Base-by-base conservation (phyloP, 768 basidiomycete genomes). In the Psilocybe sp. region DNA sequence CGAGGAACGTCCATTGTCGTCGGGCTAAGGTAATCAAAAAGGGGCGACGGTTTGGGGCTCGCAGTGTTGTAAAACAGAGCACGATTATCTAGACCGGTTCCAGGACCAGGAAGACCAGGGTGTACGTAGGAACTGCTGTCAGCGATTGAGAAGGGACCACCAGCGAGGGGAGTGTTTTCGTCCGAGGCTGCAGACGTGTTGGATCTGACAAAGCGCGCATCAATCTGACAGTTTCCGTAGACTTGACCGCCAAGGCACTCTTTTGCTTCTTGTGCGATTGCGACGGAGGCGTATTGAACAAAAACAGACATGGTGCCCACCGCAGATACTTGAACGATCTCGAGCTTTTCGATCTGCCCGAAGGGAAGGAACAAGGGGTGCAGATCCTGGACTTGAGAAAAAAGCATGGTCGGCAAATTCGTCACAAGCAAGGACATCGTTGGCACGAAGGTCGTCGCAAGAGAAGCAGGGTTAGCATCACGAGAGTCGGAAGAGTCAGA, bases 311-410 rank as follows among this genome's bases (percentile, higher is more conserved):
- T 71, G 35, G 73, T 76, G 43, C 71, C 73, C 47, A 67, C 56
- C 31, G 65, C 55, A 6, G 69, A 67, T 35, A 62, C 62, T n/a
- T 73, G 62, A 31, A 74, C 66, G 11, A 84, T 74, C 54, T 79
- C 78, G 46, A 89, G 74, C 47, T 78, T 78, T 59, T 82, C 81
- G 61, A 88, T 79, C 28, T 73, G 68, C 12, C 88, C 88, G 59
- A 84, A 90, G 18, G 88, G 88, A 64, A 73, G 80, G 51, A 90
- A 77, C 35, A 90, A 72, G n/a, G 87, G 87, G 44, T 85, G 76
- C 55, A 89, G 65, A 60, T 90, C 88, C 45, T 78, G 74, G 40
- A 71, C 65, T 60, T 85, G 79, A 49, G 84, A 79, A 63, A 90
- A 90, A 37, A 90, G 66, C 38, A 87, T 58, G 23, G 76, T 71